Conservation (phyloP, 2,329 filamentous ascomycete genomes). For the Cordyceps javanica region DNA sequence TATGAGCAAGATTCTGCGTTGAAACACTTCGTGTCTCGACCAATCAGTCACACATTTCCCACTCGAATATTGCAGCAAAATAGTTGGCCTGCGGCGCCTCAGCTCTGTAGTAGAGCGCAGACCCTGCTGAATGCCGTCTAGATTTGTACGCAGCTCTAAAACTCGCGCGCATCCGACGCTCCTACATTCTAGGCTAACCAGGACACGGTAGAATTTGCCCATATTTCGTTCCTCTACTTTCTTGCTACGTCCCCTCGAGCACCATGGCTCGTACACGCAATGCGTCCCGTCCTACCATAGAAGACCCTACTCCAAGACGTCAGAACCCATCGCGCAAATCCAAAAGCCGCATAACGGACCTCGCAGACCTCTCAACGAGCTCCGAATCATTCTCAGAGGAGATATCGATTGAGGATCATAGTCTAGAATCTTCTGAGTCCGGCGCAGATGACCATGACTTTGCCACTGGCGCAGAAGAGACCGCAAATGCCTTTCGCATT, state of each 20-base stretch:
- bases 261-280: slow-evolving; percentile 8
- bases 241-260: background rate
- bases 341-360: slow-evolving; percentile 4
- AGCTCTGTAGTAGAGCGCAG: background rate
- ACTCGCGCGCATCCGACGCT: background rate
- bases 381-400: background rate
- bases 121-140: background rate
- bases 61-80: background rate
- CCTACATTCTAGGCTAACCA: background rate
- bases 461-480: background rate
- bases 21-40: background rate
- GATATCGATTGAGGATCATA: background rate
- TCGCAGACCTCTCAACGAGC: slow-evolving; percentile 4
- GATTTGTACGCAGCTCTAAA: background rate
- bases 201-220: too few species aligned
- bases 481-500: background rate
- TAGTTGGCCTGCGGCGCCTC: background rate
- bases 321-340: slow-evolving; percentile 6
- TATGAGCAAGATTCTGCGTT: background rate
- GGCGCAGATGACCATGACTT: background rate
- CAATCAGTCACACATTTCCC: background rate
- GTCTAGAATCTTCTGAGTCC: background rate
- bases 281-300: background rate
- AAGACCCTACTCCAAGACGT: background rate
- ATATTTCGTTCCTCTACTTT: too few species aligned